phyloP scores from a whole-genome alignment of 139 green algal genomes.

The Closterium sp. region DNA sequence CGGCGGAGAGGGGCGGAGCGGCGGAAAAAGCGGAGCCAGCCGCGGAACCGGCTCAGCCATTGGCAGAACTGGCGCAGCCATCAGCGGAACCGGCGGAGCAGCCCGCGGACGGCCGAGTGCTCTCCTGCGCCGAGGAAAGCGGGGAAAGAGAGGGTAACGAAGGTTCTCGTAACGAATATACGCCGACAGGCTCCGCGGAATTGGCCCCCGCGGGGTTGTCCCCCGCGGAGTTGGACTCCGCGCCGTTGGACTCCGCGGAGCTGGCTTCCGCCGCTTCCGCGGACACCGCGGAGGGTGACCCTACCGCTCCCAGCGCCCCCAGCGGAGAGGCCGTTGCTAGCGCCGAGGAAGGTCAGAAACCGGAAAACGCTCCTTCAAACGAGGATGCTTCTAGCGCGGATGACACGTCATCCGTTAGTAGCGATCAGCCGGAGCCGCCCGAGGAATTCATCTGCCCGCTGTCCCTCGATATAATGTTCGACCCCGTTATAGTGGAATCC shows the following conservation, averaged over 20 bases:
- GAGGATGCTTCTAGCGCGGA: background rate
- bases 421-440: background rate
- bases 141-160: background rate
- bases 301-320: background rate
- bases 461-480: conserved; percentile 5
- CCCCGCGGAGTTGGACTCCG: background rate
- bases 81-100: background rate
- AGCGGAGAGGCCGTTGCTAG: background rate
- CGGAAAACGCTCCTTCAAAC: background rate
- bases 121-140: background rate
- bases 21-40: background rate
- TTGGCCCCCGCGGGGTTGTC: background rate
- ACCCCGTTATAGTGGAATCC: conserved; percentile 7
- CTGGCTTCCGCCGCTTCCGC: background rate
- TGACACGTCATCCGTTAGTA: background rate
- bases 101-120: background rate
- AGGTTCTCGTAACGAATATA: background rate
- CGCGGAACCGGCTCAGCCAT: background rate
- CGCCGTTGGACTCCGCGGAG: background rate
- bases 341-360: too few species aligned
- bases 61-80: background rate
- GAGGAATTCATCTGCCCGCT: conserved; percentile 10
- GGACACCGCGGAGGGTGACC: background rate
- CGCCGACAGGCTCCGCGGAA: background rate
- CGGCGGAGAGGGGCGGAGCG: background rate